These are phyloP conservation scores for Zygosaccharomyces sapae DNA, from an alignment of 1,139 yeast genomes.

Conservation along the genomic window DNA sequence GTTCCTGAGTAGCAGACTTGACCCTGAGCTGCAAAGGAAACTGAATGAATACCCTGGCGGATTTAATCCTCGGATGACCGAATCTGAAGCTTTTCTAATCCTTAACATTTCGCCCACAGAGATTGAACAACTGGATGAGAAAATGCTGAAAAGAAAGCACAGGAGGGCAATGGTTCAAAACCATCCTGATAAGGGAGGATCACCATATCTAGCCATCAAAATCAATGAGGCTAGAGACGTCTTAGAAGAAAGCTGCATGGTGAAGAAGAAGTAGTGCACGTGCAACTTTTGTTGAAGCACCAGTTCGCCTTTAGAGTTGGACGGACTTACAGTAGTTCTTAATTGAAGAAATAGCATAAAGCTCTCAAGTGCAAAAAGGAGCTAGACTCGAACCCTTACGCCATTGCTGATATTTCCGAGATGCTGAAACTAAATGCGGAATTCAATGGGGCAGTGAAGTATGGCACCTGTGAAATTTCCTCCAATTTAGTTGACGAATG, in stretches of 20 bases:
- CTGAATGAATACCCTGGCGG: constrained; percentile 53
- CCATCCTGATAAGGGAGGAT: constrained; percentile 97
- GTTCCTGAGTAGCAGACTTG: constrained; percentile 13
- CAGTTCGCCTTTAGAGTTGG: background rate
- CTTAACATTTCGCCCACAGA: constrained; percentile 42
- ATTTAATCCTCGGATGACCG: constrained; percentile 78
- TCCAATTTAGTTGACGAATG: constrained; percentile 8
- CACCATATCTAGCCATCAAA: constrained; percentile 92
- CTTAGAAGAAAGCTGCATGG: constrained; percentile 23
- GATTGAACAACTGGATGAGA: constrained; percentile 59
- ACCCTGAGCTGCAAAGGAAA: constrained; percentile 11
- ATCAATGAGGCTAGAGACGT: constrained; percentile 73
- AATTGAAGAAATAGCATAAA: background rate
- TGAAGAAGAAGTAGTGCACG: constrained; percentile 13
- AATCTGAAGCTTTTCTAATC: constrained; percentile 84
- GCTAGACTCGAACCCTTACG: background rate
- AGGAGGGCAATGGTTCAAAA: constrained; percentile 83
- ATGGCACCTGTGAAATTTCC: constrained; percentile 12
- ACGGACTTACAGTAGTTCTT: background rate
- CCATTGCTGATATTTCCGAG: background rate
- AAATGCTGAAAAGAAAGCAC: constrained; percentile 80
- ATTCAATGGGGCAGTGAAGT: constrained; percentile 4
- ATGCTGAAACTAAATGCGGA: constrained; percentile 12
- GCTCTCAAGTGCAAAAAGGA: background rate
- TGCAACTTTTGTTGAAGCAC: background rate